Percentiles rank a stretch among this genome's conserved stretches.
Evolutionary conservation across 2,329 filamentous ascomycete genomes (phyloP).

Genomic region (Berkeleyomyces basicola): DNA sequence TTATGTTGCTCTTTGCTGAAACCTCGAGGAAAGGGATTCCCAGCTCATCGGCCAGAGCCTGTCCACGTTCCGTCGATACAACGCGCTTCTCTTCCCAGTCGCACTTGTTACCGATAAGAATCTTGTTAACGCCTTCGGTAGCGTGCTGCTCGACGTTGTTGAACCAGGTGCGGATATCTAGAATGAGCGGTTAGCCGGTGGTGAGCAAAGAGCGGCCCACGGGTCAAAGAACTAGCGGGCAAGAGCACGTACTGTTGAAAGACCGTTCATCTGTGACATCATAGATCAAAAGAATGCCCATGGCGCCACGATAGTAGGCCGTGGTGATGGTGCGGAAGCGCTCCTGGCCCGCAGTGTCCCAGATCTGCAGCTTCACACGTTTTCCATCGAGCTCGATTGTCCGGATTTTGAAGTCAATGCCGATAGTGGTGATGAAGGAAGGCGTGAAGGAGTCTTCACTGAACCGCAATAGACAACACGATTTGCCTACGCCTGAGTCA

Average conservation of each 20-base stretch:
- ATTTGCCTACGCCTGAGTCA: constrained; percentile 93
- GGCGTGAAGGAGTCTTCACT: constrained; percentile 96
- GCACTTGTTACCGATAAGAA: constrained; percentile 98
- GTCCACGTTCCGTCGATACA: constrained; percentile 81
- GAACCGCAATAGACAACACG: constrained; percentile 89
- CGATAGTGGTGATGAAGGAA: constrained; percentile 97
- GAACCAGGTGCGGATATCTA: constrained; percentile 99
- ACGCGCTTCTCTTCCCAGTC: constrained; percentile 99
- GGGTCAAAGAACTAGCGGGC: neutral
- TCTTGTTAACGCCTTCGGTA: constrained; percentile 98
- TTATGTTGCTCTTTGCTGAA: constrained; percentile 97
- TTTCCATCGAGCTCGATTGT: constrained; percentile 99
- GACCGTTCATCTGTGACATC: constrained; percentile 94
- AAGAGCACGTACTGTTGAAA: constrained; percentile 61
- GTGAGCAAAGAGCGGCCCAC: constrained; percentile 7
- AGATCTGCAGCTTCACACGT: constrained; percentile 97
- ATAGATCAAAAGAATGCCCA: constrained; percentile 95
- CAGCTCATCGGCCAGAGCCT: constrained; percentile 85
- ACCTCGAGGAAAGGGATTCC: constrained; percentile 98
- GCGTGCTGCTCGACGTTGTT: constrained; percentile 97
- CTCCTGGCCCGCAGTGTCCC: constrained; percentile 97
- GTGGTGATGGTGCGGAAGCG: constrained; percentile 98
- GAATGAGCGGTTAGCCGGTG: constrained; percentile 3
- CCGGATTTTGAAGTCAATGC: constrained; percentile 99
- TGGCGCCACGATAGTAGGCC: constrained; percentile 93